These are phyloP conservation scores for Mimosa pudica DNA, from an alignment of 306 rosid genomes.

Conservation along the genomic window DNA sequence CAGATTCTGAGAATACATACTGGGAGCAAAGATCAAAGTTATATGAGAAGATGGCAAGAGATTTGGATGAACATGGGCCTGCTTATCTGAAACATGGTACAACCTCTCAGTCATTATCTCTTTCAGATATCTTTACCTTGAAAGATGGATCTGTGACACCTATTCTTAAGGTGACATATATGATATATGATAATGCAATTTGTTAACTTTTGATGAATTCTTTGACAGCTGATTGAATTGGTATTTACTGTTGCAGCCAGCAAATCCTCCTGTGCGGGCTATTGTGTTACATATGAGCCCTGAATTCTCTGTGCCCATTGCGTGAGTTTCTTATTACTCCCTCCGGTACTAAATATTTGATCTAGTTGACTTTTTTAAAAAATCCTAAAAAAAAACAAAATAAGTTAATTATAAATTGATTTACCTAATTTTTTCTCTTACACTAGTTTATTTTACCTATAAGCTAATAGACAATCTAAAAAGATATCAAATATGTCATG, in stretches of 20 bases:
- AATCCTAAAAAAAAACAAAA: too few species aligned
- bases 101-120: slow-evolving; percentile 89
- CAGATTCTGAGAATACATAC: slow-evolving; percentile 48
- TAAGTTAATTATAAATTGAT: too few species aligned
- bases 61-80: slow-evolving; percentile 85
- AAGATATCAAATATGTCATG: too few species aligned
- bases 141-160: slow-evolving; percentile 82
- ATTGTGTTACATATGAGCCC: slow-evolving; percentile 74
- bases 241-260: slow-evolving; percentile 60
- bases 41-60: slow-evolving; percentile 79
- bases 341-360: too few species aligned
- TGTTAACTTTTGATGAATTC: slow-evolving; percentile 11
- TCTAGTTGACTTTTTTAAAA: too few species aligned
- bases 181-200: background rate
- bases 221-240: slow-evolving; percentile 39
- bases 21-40: slow-evolving; percentile 61
- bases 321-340: slow-evolving; percentile 68
- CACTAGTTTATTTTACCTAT: too few species aligned
- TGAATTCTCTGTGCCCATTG: slow-evolving; percentile 68
- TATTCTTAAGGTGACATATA: slow-evolving; percentile 58
- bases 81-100: slow-evolving; percentile 72
- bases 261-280: slow-evolving; percentile 94
- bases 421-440: too few species aligned
- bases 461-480: too few species aligned
- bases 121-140: slow-evolving; percentile 77